A percentile compares a stretch with the other conserved stretches of the same genome.
Evolutionary conservation across 2,329 filamentous ascomycete genomes (phyloP).

Genomic region (Penicillium crustosum): DNA sequence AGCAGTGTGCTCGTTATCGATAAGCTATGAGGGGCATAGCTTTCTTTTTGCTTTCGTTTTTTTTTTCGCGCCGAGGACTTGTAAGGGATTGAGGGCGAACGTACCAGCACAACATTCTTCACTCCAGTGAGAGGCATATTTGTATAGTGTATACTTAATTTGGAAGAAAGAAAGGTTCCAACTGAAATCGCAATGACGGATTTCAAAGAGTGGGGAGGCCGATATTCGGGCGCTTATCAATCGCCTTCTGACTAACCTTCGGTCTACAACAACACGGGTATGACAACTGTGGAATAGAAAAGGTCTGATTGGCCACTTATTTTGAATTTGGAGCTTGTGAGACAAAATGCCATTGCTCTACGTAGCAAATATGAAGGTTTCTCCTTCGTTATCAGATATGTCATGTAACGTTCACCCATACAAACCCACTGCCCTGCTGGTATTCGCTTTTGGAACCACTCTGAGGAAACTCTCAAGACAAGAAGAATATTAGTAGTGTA

Average conservation of each 20-base stretch:
- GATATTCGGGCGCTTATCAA: conserved; percentile 30
- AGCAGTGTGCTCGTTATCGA: conserved; percentile 37
- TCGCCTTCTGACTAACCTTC: conserved; percentile 22
- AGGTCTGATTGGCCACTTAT: not conserved
- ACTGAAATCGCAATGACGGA: conserved; percentile 4
- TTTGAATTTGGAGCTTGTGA: not conserved
- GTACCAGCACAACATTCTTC: conserved; percentile 46
- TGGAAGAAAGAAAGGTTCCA: conserved; percentile 1
- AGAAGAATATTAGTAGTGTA: not conserved
- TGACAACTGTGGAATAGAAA: not conserved
- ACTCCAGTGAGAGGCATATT: conserved; percentile 45
- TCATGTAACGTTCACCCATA: conserved; percentile 6
- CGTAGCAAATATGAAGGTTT: not conserved
- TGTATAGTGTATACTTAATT: not conserved
- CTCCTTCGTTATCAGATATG: conserved; percentile 2
- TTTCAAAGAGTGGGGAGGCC: conserved; percentile 19
- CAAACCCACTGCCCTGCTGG: not conserved
- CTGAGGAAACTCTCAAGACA: not conserved
- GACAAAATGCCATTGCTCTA: conserved; percentile 2
- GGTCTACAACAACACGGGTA: not conserved
- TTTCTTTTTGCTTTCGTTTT: conserved; percentile 12
- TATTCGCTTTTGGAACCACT: conserved; percentile 9
- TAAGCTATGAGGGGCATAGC: conserved; percentile 33
- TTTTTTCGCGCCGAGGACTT: conserved; percentile 2
- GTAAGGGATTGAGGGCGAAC: conserved; percentile 11